These are phyloP conservation scores for Reutealis trisperma DNA, from an alignment of 345 rosid genomes.

Conservation along the genomic window DNA sequence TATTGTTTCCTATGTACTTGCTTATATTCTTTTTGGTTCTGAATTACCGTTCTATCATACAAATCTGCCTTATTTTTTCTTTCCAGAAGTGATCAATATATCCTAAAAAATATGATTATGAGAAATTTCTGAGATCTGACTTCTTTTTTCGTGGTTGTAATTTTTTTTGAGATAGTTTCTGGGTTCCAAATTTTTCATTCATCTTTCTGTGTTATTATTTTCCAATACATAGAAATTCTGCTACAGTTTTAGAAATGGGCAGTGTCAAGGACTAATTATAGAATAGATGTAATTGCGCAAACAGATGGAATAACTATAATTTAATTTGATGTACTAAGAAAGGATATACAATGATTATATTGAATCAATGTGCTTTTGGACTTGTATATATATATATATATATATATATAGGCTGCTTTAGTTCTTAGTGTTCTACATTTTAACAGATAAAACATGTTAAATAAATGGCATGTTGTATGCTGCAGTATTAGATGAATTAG, in stretches of 20 bases:
- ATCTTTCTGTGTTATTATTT: neutral
- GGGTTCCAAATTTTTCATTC: neutral
- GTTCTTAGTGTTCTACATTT: neutral
- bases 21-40: too few relatives aligned
- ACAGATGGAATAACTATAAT: neutral
- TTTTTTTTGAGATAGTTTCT: neutral
- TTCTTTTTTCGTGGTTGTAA: neutral
- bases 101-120: neutral
- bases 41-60: too few relatives aligned
- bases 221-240: neutral
- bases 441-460: neutral
- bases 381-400: too few relatives aligned
- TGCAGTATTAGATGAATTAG: neutral
- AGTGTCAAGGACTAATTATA: neutral
- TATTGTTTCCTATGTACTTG: neutral
- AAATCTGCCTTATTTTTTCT: neutral
- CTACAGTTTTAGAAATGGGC: neutral
- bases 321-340: too few relatives aligned
- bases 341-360: neutral
- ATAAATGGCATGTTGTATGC: neutral
- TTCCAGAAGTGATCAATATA: neutral
- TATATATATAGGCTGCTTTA: too few relatives aligned
- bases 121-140: neutral
- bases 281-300: too few relatives aligned
- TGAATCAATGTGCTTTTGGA: neutral